Evolutionary conservation across 176 grass and related monocot genomes (phyloP), one percentile per base, ranked within the genome.

Genomic region (Lolium rigidum): DNA sequence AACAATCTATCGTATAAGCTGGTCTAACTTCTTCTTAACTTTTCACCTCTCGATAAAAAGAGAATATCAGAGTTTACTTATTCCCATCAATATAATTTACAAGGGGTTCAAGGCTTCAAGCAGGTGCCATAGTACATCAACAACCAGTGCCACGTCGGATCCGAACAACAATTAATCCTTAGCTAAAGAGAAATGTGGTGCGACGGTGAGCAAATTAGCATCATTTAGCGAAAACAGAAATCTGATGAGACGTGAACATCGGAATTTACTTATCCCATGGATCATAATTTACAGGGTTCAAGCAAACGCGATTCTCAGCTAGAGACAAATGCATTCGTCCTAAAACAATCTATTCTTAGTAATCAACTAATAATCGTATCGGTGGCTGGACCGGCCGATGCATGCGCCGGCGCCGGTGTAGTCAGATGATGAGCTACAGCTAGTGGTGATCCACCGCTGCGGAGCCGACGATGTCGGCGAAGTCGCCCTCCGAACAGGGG

Each of bases 401-500:
- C 47, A 75, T 75, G 72, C 72, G 60, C 31, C 76, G 76, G 52
- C 41, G 43, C 78, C 60, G 78, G 78, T 31, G 59, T 20, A 60
- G 22, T 49, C 49, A 51, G 43, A 65, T 12, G 43, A 65, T 12
- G 22, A 65, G 24, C 59, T 11, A 14, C 60, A 58, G 5, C 68
- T 65, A 62, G 47, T 37, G 54, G n/a, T 77, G 49, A 1, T 31
- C 70, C 20, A 73, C 67, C 28, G 37, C 4, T 0, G 6, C 4
- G 65, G 14, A 9, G 16, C 46, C 83, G 9, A 90, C 61, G 67
- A 90, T 59, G 77, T 77, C 22, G 6, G 60, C 65, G 24, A 93
- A 90, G 66, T 90, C 70, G 4, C 50, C 21, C 67, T 93, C 91
- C 21, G 81, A 56, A 51, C 88, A 87, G 10, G 91, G 91, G 85